Conservation (phyloP, 768 basidiomycete genomes). For the Royoungia palumana region DNA sequence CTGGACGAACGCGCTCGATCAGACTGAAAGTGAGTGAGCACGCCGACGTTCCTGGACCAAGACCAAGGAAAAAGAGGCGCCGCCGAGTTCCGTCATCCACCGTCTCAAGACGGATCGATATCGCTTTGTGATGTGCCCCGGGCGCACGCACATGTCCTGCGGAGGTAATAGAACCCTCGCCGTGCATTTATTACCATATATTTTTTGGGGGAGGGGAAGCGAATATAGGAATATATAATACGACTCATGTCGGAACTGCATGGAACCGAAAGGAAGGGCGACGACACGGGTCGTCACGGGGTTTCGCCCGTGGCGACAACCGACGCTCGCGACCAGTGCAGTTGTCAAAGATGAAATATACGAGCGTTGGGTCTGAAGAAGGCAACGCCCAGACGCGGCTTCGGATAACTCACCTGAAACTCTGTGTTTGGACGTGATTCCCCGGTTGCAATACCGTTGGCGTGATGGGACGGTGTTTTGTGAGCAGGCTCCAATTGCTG, state of each 20-base stretch:
- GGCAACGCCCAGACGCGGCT: no score
- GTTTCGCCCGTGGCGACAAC: no score
- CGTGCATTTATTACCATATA: no score
- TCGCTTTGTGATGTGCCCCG: conserved; percentile 5
- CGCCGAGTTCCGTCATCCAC: conserved; percentile 19
- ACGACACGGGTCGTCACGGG: no score
- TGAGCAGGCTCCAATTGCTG: conserved; percentile 1
- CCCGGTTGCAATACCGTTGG: background rate
- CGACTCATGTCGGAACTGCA: no score
- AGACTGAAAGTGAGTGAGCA: conserved; percentile 3
- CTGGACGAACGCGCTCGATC: background rate
- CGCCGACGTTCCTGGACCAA: conserved; percentile 10
- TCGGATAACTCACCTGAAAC: conserved; percentile 12
- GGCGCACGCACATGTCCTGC: background rate
- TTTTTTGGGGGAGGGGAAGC: no score
- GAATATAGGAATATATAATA: no score
- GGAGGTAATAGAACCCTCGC: conserved; percentile 9
- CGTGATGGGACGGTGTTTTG: background rate
- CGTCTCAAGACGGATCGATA: conserved; percentile 10
- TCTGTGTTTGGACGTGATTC: background rate
- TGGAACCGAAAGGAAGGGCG: no score
- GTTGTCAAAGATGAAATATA: no score
- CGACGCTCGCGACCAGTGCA: no score
- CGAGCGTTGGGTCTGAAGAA: no score
- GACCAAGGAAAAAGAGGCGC: background rate